Base-by-base conservation (phyloP, 805 yeast genomes). In the Lachancea lanzarotensis region DNA sequence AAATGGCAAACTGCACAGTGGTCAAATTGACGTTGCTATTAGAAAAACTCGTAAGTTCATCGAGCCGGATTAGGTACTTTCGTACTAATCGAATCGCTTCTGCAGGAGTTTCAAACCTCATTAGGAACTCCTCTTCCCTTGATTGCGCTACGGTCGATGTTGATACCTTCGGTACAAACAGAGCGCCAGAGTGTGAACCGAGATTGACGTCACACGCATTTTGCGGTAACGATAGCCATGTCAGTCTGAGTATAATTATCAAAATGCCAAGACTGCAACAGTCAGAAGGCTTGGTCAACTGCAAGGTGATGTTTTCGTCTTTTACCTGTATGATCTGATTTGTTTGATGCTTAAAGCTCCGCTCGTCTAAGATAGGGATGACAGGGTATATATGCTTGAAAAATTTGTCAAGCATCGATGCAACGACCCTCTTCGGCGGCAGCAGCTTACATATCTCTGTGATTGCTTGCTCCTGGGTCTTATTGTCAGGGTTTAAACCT, bases 291-390 rank as follows among this genome's bases (percentile, higher is more conserved):
- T 69, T 64, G 7, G 56, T 49, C 15, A 70, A 46, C 3, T 55
- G 58, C 10, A 71, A 50, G 13, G 53, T 47, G 5, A 55, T 40
- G 20, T 12, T 22, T 9, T 49, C 48, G 11, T 16, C 43, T 20
- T 38, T 63, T 55, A 5, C 53, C 54, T 35, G 53, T 47, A 62
- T 45, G 29, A 64, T 63, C 42, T 58, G 59, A 40, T 48, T 53
- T 25, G 59, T 54, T 47, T 60, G 66, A 26, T 50, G 47, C 42
- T 58, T 62, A 67, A 67, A 42, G 53, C 65, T 56, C 42, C 49
- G 57, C 44, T 82, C 87, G 59, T 82, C 88, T 29, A 82, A 62
- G 49, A 75, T 79, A 2, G 93, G 90, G 53, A 82, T 68, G 45
- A 75, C 80, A 12, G 84, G 74, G 57, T 84, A 84, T 4, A 82